phyloP scores from a whole-genome alignment of 768 basidiomycete species.

The Collybia mongolica region DNA sequence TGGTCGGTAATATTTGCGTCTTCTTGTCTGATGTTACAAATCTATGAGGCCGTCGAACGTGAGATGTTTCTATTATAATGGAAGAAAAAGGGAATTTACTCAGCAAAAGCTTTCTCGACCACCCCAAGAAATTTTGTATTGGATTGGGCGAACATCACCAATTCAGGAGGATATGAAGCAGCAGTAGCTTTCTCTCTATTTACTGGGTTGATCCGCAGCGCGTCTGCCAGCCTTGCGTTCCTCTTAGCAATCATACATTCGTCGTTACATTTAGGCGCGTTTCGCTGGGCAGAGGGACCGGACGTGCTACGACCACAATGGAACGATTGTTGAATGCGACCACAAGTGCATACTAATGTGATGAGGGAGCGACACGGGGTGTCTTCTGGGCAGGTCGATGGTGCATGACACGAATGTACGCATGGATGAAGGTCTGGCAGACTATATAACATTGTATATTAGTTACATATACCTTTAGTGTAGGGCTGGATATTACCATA shows the following conservation, averaged over 20 bases:
- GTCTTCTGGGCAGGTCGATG: conserved; percentile 77
- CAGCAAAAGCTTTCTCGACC: conserved; percentile 81
- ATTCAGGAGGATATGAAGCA: conserved; percentile 60
- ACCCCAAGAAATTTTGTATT: conserved; percentile 66
- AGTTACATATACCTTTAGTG: neutral
- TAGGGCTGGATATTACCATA: conserved; percentile 53
- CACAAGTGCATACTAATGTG: conserved; percentile 78
- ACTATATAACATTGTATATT: conserved; percentile 30
- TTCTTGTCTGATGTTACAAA: conserved; percentile 68
- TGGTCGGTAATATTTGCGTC: conserved; percentile 74
- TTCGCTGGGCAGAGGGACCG: conserved; percentile 36
- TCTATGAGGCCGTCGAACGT: conserved; percentile 29
- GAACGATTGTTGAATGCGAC: conserved; percentile 71
- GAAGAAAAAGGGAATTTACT: conserved; percentile 48
- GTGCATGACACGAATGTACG: conserved; percentile 82
- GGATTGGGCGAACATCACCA: conserved; percentile 57
- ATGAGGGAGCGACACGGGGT: conserved; percentile 72
- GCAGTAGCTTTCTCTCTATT: conserved; percentile 34
- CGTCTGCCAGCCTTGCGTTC: conserved; percentile 87
- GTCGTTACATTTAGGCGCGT: conserved; percentile 64
- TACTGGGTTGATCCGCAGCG: conserved; percentile 77
- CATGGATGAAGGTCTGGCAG: conserved; percentile 75
- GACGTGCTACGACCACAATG: conserved; percentile 64
- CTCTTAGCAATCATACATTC: conserved; percentile 86
- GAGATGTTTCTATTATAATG: conserved; percentile 8